phyloP scores from a whole-genome alignment of 257 asterid genomes.

The Primulina tabacum region DNA sequence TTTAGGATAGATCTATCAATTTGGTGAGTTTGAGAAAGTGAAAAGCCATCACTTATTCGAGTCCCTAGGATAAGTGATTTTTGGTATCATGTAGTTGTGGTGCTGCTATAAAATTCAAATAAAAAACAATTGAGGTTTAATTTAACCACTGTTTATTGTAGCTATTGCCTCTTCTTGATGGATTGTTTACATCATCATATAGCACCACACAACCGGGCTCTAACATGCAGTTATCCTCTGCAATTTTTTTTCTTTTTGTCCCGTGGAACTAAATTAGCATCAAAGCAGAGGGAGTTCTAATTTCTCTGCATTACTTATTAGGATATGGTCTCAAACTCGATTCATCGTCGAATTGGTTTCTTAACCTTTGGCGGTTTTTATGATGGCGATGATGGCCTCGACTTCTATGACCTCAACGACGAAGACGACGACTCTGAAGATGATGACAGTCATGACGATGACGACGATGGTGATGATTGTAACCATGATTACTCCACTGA shows the following conservation, averaged over 20 bases:
- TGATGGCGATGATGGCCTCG: slow-evolving; percentile 34
- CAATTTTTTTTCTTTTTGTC: not conserved
- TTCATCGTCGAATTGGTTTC: slow-evolving; percentile 38
- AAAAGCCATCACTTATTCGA: not conserved
- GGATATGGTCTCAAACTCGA: slow-evolving; percentile 37
- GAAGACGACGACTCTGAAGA: slow-evolving; percentile 21
- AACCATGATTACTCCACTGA: slow-evolving; percentile 22
- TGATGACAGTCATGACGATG: slow-evolving; percentile 3
- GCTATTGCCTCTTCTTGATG: not conserved
- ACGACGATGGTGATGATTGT: slow-evolving; percentile 17
- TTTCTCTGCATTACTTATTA: slow-evolving; percentile 36
- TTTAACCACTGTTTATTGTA: not conserved
- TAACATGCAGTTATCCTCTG: not conserved
- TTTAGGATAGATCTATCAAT: not conserved
- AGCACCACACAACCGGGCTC: slow-evolving; percentile 1
- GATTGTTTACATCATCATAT: not conserved
- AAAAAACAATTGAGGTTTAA: not conserved
- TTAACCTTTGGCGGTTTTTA: slow-evolving; percentile 39
- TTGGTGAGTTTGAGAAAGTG: slow-evolving; percentile 3
- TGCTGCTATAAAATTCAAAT: slow-evolving; percentile 1
- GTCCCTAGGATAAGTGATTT: slow-evolving; percentile 10
- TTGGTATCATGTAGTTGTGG: not conserved
- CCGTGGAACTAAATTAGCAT: not conserved
- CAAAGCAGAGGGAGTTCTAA: slow-evolving; percentile 37
- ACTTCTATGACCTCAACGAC: slow-evolving; percentile 19